Percentiles rank a stretch among this genome's conserved stretches.
These are phyloP conservation scores for Hypomontagnella submonticulosa DNA, from an alignment of 495 filamentous ascomycete species.

Conservation along the genomic window DNA sequence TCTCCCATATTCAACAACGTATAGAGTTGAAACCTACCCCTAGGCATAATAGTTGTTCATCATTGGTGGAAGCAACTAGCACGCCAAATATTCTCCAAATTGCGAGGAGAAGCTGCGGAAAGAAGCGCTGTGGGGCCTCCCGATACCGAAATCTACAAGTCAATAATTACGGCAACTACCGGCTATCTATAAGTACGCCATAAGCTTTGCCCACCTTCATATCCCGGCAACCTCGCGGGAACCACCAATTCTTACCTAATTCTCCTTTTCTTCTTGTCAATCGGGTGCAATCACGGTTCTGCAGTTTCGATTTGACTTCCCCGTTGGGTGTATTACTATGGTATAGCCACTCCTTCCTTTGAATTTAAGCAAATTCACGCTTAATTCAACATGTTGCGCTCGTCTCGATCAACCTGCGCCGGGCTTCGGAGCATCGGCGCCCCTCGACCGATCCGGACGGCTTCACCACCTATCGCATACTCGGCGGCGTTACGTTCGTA, in stretches of 20 bases:
- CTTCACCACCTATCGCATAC: constrained; percentile 26
- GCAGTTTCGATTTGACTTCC: not conserved
- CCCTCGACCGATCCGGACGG: constrained; percentile 23
- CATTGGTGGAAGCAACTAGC: constrained; percentile 13
- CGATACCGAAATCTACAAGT: constrained; percentile 9
- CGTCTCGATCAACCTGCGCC: constrained; percentile 31
- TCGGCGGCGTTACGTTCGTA: constrained; percentile 29
- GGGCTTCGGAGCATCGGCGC: constrained; percentile 32
- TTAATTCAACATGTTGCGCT: constrained; percentile 42
- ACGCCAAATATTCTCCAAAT: constrained; percentile 10
- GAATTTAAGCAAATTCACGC: not conserved
- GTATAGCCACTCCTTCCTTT: constrained; percentile 5
- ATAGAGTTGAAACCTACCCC: not conserved
- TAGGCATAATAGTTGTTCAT: not conserved
- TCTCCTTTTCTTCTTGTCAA: constrained; percentile 1
- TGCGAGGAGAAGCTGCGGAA: constrained; percentile 10
- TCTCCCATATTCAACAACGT: not conserved
- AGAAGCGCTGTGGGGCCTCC: constrained; percentile 10
- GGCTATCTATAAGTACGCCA: too few species aligned
- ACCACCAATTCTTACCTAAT: not conserved
- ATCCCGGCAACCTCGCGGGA: too few species aligned
- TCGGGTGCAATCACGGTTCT: not conserved
- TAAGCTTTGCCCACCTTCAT: too few species aligned
- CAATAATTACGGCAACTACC: too few species aligned
- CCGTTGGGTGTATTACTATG: constrained; percentile 9